Evolutionary conservation across 352 stramenopile genomes (phyloP).

Genomic region (Phytopythium ostracodes): DNA sequence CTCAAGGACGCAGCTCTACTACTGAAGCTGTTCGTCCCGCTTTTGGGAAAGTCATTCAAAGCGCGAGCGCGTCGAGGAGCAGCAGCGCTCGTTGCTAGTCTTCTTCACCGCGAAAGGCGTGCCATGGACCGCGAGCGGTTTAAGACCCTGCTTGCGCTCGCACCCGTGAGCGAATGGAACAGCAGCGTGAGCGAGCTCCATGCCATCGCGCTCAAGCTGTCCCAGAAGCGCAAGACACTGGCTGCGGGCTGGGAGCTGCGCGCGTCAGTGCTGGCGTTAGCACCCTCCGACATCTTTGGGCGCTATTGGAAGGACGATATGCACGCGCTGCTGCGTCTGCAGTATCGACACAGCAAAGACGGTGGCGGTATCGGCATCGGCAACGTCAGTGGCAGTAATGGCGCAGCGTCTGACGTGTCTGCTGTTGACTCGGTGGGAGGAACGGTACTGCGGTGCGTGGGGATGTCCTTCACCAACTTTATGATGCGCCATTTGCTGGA

Average conservation of each 20-base stretch:
- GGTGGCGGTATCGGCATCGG: slow-evolving; percentile 3
- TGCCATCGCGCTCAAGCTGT: slow-evolving; percentile 36
- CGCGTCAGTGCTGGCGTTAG: slow-evolving; percentile 36
- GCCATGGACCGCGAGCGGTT: slow-evolving; percentile 17
- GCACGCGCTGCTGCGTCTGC: slow-evolving; percentile 43
- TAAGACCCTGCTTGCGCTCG: slow-evolving; percentile 14
- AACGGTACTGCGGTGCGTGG: slow-evolving; percentile 19
- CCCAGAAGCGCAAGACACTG: slow-evolving; percentile 27
- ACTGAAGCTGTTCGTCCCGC: slow-evolving; percentile 39
- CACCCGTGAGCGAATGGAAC: slow-evolving; percentile 56
- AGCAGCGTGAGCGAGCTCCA: slow-evolving; percentile 58
- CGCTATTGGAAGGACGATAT: slow-evolving; percentile 74
- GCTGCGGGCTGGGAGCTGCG: slow-evolving; percentile 58
- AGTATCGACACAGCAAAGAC: slow-evolving; percentile 73
- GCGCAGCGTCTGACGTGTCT: slow-evolving; percentile 11
- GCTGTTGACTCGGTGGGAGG: neutral
- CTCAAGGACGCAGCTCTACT: slow-evolving; percentile 36
- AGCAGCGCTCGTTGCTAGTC: slow-evolving; percentile 30
- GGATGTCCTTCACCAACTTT: slow-evolving; percentile 25
- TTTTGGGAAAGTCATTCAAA: slow-evolving; percentile 53
- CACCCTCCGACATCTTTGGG: slow-evolving; percentile 58
- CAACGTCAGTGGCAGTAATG: slow-evolving; percentile 3
- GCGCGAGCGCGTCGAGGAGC: slow-evolving; percentile 32
- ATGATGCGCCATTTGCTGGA: slow-evolving; percentile 45
- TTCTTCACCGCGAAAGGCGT: slow-evolving; percentile 42